A percentile compares a stretch with the other conserved stretches of the same genome.
phyloP scores from a whole-genome alignment of 768 basidiomycete species.

The Lactarius akahatsu region DNA sequence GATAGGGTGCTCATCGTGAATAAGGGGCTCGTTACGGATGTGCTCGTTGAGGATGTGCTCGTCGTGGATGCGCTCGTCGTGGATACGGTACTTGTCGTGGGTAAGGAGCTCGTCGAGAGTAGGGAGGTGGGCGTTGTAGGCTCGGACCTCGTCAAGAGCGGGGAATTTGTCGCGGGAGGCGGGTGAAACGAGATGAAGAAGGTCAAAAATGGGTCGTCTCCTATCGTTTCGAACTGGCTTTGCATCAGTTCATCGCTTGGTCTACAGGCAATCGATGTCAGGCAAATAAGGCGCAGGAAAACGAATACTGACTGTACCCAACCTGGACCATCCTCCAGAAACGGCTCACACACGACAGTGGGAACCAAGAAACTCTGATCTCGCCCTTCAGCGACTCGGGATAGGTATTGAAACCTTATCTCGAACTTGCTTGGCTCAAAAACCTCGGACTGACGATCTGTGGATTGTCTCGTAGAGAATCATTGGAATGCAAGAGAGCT shows the following conservation, averaged over 20 bases:
- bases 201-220: slow-evolving; percentile 7
- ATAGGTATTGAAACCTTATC: slow-evolving; percentile 14
- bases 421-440: slow-evolving; percentile 13
- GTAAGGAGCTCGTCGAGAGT: background rate
- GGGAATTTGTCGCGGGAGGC: background rate
- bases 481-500: background rate
- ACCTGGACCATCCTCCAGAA: slow-evolving; percentile 3
- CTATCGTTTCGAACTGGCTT: slow-evolving; percentile 5
- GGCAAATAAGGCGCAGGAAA: background rate
- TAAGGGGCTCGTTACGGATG: background rate
- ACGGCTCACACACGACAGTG: background rate
- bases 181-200: slow-evolving; percentile 18
- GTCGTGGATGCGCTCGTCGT: background rate
- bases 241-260: slow-evolving; percentile 14
- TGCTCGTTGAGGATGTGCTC: too few relatives aligned
- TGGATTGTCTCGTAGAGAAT: background rate
- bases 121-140: background rate
- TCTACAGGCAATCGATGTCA: background rate
- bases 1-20: background rate
- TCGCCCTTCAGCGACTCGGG: background rate
- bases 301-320: slow-evolving; percentile 5
- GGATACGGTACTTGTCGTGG: background rate
- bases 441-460: slow-evolving; percentile 2
- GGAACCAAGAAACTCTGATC: background rate
- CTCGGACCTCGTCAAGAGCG: background rate